A percentile compares a stretch with the other conserved stretches of the same genome.
Evolutionary conservation across 345 rosid genomes (phyloP).

Genomic region (Salix purpurea): DNA sequence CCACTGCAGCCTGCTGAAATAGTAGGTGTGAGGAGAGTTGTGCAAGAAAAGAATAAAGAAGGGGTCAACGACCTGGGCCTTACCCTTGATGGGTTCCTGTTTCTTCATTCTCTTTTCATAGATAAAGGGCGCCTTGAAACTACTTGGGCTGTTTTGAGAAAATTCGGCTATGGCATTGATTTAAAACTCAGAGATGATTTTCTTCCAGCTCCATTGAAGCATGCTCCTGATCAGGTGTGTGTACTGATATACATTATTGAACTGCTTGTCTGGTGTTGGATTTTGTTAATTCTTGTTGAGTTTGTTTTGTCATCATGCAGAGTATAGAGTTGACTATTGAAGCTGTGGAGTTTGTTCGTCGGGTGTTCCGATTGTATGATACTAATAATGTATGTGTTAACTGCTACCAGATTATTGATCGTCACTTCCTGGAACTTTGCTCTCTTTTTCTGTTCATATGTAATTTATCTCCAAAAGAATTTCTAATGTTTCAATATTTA

Average conservation of each 20-base stretch:
- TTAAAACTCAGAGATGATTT: conserved; percentile 60
- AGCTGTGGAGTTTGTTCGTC: conserved; percentile 56
- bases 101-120: conserved; percentile 72
- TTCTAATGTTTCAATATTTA: conserved; percentile 22
- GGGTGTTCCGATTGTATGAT: conserved; percentile 63
- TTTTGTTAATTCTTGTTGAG: neutral
- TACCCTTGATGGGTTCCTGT: conserved; percentile 67
- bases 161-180: conserved; percentile 65
- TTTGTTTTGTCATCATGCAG: conserved; percentile 34
- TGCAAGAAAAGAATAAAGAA: conserved; percentile 69
- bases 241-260: neutral
- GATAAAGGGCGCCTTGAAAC: conserved; percentile 80
- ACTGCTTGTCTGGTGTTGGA: neutral
- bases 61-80: conserved; percentile 81
- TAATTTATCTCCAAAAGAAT: neutral
- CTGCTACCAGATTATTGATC: neutral
- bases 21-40: conserved; percentile 68
- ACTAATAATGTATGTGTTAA: conserved; percentile 54
- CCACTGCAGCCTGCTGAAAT: conserved; percentile 75
- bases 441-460: neutral
- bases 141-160: conserved; percentile 78
- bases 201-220: conserved; percentile 55
- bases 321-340: conserved; percentile 65
- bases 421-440: neutral
- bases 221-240: conserved; percentile 70